These are phyloP conservation scores for Wallacemonas collosoma DNA, from an alignment of 208 protist species.

Conservation along the genomic window DNA sequence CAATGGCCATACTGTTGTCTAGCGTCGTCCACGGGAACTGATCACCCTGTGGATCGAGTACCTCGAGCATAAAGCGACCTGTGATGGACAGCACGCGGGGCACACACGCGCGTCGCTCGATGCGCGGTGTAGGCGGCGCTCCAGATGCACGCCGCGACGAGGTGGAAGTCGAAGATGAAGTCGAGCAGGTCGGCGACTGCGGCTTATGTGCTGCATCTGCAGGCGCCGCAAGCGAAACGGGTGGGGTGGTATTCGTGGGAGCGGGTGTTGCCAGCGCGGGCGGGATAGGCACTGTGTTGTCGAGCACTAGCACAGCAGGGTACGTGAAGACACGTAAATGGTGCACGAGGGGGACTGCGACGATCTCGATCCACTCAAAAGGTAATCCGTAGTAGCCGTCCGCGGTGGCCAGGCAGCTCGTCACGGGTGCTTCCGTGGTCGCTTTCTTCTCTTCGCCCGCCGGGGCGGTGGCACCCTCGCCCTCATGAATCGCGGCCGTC, in stretches of 20 bases:
- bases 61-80: constrained; percentile 51
- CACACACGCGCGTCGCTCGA: constrained; percentile 23
- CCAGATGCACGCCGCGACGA: not conserved
- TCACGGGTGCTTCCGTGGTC: not conserved
- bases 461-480: too few relatives aligned
- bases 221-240: not conserved
- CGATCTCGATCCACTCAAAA: constrained; percentile 29
- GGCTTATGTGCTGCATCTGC: too few relatives aligned
- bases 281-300: constrained; percentile 22
- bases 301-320: constrained; percentile 44
- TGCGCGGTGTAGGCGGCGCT: constrained; percentile 15
- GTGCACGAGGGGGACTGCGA: constrained; percentile 41
- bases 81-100: constrained; percentile 32
- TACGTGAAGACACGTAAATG: constrained; percentile 55
- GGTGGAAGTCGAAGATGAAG: not conserved
- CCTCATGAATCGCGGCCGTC: too few relatives aligned
- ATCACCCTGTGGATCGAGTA: constrained; percentile 25
- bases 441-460: not conserved
- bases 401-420: not conserved
- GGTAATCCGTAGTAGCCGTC: constrained; percentile 36
- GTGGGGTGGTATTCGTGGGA: not conserved
- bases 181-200: not conserved
- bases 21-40: constrained; percentile 39
- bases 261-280: not conserved
- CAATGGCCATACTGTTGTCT: constrained; percentile 12